Base-by-base conservation (phyloP, 257 asterid species). In the Prunella vulgaris region DNA sequence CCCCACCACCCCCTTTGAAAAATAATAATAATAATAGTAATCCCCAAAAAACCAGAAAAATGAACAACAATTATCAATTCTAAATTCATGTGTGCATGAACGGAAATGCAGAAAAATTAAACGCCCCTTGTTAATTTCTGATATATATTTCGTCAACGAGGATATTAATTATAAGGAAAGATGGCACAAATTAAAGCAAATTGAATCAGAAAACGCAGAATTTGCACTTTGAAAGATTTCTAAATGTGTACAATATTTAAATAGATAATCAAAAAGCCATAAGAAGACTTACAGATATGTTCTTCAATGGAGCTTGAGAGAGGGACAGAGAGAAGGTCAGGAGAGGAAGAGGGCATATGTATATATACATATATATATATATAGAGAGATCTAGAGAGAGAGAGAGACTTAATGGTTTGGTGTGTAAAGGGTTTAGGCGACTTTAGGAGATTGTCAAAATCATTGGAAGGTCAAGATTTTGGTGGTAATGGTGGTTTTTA, bases 361-460 rank as follows among this genome's bases (percentile, higher is more conserved):
- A 20, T 32, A 3, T 37, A 42, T 78, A 76, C 62, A 73, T 80
- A 76, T n/a, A n/a, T n/a, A n/a, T n/a, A n/a, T n/a, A n/a, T n/a
- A n/a, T n/a, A n/a, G n/a, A n/a, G n/a, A n/a, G n/a, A n/a, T n/a
- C n/a, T n/a, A n/a, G n/a, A n/a, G n/a, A n/a, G n/a, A n/a, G n/a
- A n/a, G n/a, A n/a, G n/a, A n/a, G n/a, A n/a, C n/a, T n/a, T n/a
- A n/a, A n/a, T n/a, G 37, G 6, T 5, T 7, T 7, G 6, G 77
- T 12, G 48, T 70, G 18, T 4, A 42, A 66, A 68, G 70, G 84
- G 79, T 72, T 68, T 63, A 67, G 71, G 57, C 65, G 21, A 35
- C 49, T 72, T n/a, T 48, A 74, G 73, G 73, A 71, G 60, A 75
- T 70, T 52, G 80, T 79, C 80, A 61, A 49, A 70, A 71, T 74